Base-by-base conservation (phyloP, 106 monocot genomes). In the Apostasia ramifera region DNA sequence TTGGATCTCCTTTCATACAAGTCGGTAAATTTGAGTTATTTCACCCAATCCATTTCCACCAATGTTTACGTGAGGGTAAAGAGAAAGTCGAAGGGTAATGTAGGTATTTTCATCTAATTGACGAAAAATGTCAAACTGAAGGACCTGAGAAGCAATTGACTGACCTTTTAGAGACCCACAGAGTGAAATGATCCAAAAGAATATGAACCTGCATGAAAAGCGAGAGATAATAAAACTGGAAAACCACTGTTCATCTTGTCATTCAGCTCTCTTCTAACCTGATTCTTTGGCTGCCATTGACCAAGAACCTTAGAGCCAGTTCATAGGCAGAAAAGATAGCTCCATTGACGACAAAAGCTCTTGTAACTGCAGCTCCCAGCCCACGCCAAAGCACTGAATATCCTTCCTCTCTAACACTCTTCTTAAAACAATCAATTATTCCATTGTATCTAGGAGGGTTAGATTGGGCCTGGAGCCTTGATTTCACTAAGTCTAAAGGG, bases 281-380 rank as follows among this genome's bases (percentile, higher is more conserved):
- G 15, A 89, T 71, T 62, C 48, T 40, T 13, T 76, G 61, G 47
- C 47, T 63, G 64, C 55, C 55, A 58, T 74, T 85, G 4, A 53
- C 79, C 76, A 95, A 55, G 72, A 77, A 88, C 38, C 92, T 66
- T 43, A 92, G 76, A 40, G 85, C 92, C 26, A 97, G 42, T 69
- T 97, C 97, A 47, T 97, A 97, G 2, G 89, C 92, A 1, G 89
- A 72, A 69, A 97, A 97, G 56, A 97, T 92, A 10, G 97, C 92
- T 5, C 97, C 97, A 42, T 97, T 97, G 55, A 97, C 97, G 6
- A 94, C 65, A 59, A 94, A 97, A 0, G 97, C 97, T 48, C 97
- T 78, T 1, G 87, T 58, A 46, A 97, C 83, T 1, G 97, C 89
- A 6, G 97, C 88, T n/a, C 97, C 97, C 40, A 97, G 43, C 12